Percentiles rank a stretch among this genome's conserved stretches.
phyloP scores from a whole-genome alignment of 2,329 filamentous ascomycete genomes.

The Teratosphaeria zuluensis region DNA sequence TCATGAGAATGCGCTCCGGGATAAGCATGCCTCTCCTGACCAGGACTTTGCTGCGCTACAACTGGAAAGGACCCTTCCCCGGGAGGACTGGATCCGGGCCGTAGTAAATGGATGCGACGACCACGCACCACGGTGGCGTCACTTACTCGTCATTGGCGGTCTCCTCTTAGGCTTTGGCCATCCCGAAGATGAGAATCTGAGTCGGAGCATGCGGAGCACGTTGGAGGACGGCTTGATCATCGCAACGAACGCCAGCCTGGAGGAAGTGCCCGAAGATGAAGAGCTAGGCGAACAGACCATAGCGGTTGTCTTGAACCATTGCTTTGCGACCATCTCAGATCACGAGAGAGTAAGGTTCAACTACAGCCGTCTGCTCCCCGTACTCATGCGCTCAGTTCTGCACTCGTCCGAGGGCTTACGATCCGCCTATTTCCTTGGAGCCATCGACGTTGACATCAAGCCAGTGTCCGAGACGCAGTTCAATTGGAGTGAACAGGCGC shows the following conservation, averaged over 20 bases:
- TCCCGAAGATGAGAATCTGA: constrained; percentile 54
- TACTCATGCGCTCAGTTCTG: constrained; percentile 57
- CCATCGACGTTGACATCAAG: constrained; percentile 57
- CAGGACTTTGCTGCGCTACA: constrained; percentile 17
- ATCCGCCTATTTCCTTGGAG: constrained; percentile 63
- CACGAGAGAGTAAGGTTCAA: constrained; percentile 50
- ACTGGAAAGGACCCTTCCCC: constrained; percentile 24
- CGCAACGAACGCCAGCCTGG: constrained; percentile 65
- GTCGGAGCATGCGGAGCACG: constrained; percentile 52
- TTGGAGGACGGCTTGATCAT: constrained; percentile 65
- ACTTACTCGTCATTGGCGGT: constrained; percentile 70
- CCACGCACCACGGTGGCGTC: constrained; percentile 64
- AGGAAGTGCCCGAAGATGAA: constrained; percentile 43
- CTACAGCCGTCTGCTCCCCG: constrained; percentile 59
- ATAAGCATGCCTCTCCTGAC: constrained; percentile 12
- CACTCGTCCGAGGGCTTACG: constrained; percentile 64
- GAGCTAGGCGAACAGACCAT: constrained; percentile 43
- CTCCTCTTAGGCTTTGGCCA: constrained; percentile 67
- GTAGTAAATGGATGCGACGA: constrained; percentile 52
- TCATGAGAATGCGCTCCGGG: constrained; percentile 32
- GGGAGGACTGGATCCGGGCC: constrained; percentile 50
- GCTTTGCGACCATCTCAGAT: constrained; percentile 61
- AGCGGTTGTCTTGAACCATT: constrained; percentile 64
- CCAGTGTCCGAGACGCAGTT: constrained; percentile 46
- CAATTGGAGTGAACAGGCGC: constrained; percentile 51